phyloP scores from a whole-genome alignment of 2,329 filamentous ascomycete species.

The Tolypocladium tropicale region DNA sequence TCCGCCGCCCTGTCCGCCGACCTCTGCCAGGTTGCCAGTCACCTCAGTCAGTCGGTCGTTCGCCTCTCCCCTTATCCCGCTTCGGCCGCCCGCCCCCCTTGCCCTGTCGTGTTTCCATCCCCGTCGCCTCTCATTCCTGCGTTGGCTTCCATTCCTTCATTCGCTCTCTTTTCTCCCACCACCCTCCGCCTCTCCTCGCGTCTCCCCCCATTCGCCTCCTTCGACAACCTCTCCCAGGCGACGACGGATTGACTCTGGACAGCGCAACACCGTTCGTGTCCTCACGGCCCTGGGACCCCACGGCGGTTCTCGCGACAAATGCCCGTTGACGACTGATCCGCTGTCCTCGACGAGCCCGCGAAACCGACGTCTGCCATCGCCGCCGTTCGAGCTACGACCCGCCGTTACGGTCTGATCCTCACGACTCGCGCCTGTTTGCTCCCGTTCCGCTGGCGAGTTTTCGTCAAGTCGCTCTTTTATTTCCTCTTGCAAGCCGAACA shows the following conservation, averaged over 20 bases:
- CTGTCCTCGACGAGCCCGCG: constrained; percentile 10
- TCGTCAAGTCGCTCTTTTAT: constrained; percentile 37
- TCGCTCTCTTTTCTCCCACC: constrained; percentile 14
- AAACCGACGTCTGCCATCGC: constrained; percentile 5
- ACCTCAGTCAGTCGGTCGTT: constrained; percentile 2
- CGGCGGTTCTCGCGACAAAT: constrained; percentile 22
- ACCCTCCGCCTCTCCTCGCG: constrained; percentile 7
- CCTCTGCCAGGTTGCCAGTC: no score
- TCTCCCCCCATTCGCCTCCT: constrained; percentile 15
- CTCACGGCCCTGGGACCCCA: constrained; percentile 15
- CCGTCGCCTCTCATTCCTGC: constrained; percentile 15
- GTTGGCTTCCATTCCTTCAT: constrained; percentile 13
- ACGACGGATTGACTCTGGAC: constrained; percentile 23
- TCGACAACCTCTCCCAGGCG: constrained; percentile 19
- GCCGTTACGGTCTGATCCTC: constrained; percentile 13
- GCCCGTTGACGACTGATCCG: constrained; percentile 18
- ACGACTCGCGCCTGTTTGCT: constrained; percentile 16
- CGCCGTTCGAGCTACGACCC: constrained; percentile 8
- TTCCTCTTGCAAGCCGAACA: constrained; percentile 2
- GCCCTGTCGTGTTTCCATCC: constrained; percentile 22
- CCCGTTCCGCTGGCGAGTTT: constrained; percentile 27
- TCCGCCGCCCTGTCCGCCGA: constrained; percentile 1
- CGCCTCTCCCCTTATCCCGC: constrained; percentile 6
- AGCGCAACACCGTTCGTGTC: constrained; percentile 15
- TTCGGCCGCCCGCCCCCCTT: constrained; percentile 6